phyloP scores from a whole-genome alignment of 148 eudicot genomes.

The Vaccinium myrtillus region DNA sequence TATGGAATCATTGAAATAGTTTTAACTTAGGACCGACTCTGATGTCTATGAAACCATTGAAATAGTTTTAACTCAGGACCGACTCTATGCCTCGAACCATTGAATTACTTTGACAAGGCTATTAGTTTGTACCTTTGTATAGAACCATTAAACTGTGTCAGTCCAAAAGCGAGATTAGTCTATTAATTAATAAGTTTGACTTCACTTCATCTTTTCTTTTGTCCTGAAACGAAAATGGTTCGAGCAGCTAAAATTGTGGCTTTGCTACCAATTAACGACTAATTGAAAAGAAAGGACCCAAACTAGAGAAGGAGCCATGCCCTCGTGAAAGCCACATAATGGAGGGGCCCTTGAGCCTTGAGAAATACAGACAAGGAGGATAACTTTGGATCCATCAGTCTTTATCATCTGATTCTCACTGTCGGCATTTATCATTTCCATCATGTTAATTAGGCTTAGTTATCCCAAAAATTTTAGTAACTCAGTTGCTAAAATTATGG shows the following conservation, averaged over 20 bases:
- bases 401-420: conserved; percentile 10
- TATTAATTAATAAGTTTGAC: not conserved
- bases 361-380: not conserved
- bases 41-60: no score
- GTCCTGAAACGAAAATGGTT: no score
- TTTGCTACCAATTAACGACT: no score
- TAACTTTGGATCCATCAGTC: not conserved
- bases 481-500: no score
- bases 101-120: no score
- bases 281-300: not conserved
- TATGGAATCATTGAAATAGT: no score
- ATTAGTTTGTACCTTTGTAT: not conserved
- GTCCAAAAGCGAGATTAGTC: not conserved
- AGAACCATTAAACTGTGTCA: not conserved
- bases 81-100: no score
- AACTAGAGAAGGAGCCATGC: not conserved
- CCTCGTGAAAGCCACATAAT: conserved; percentile 12
- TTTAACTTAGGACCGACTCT: no score
- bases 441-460: not conserved
- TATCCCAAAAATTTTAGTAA: no score
- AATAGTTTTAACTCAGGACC: no score
- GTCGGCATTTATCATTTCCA: conserved; percentile 14
- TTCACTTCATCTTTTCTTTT: not conserved
- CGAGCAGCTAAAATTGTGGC: no score
- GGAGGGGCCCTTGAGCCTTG: conserved; percentile 6